phyloP scores from a whole-genome alignment of 2,329 filamentous ascomycete species.

The Volutella citrinella region DNA sequence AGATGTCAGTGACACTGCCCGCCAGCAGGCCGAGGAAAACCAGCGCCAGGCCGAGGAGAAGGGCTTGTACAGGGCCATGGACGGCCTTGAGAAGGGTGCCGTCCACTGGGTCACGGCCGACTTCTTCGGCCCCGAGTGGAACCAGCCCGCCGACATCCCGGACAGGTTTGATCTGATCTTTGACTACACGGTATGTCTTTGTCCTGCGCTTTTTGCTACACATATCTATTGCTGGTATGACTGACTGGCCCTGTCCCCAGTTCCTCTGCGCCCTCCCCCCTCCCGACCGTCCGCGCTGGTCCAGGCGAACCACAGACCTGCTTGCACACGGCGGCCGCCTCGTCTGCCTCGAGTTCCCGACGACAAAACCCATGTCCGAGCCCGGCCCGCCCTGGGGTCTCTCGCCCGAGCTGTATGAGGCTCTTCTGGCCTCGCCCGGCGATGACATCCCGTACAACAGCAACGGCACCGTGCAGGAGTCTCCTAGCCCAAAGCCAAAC shows the following conservation, averaged over 20 bases:
- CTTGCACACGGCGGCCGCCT: constrained; percentile 49
- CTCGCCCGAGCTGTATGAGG: constrained; percentile 66
- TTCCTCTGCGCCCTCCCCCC: constrained; percentile 63
- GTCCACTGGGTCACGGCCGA: constrained; percentile 60
- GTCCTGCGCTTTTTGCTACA: not conserved
- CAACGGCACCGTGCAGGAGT: constrained; percentile 41
- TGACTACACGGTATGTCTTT: constrained; percentile 56
- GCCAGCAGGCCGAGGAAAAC: constrained; percentile 45
- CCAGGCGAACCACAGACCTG: constrained; percentile 48
- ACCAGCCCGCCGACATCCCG: constrained; percentile 37
- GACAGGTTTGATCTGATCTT: constrained; percentile 63
- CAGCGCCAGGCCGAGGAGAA: constrained; percentile 36
- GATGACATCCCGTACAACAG: constrained; percentile 59
- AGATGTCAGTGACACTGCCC: constrained; percentile 56
- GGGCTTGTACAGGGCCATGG: constrained; percentile 40
- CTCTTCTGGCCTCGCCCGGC: constrained; percentile 68
- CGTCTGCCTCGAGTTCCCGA: constrained; percentile 74
- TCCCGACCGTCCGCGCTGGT: constrained; percentile 50
- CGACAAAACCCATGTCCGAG: constrained; percentile 61
- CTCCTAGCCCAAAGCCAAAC: constrained; percentile 36
- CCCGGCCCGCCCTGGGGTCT: constrained; percentile 73
- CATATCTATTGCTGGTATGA: constrained; percentile 1
- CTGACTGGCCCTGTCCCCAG: constrained; percentile 41
- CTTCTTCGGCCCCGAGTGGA: constrained; percentile 63
- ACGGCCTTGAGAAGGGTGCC: constrained; percentile 42